phyloP scores from a whole-genome alignment of 2,329 filamentous ascomycete genomes.

The Diaporthe ampelina region DNA sequence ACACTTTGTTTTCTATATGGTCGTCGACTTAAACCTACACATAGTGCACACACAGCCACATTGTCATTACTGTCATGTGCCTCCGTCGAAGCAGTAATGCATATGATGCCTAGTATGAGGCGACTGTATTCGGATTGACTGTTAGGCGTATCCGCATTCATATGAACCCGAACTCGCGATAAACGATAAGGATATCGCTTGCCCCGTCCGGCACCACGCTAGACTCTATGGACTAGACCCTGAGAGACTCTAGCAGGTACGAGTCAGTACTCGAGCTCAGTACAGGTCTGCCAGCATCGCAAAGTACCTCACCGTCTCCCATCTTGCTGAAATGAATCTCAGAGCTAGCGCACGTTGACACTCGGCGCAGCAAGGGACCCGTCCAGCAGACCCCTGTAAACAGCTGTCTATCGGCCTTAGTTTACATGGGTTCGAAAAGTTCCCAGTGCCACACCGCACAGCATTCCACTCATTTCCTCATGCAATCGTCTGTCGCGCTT shows the following conservation, averaged over 20 bases:
- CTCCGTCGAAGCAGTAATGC: neutral
- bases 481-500: slow-evolving; percentile 15
- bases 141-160: neutral
- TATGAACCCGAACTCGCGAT: slow-evolving; percentile 24
- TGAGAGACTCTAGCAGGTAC: neutral
- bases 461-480: slow-evolving; percentile 33
- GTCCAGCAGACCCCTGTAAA: slow-evolving; percentile 34
- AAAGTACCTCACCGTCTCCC: neutral
- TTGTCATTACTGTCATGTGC: neutral
- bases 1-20: neutral
- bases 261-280: neutral
- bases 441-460: slow-evolving; percentile 37
- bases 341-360: slow-evolving; percentile 34
- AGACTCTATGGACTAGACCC: neutral
- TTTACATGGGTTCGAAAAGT: slow-evolving; percentile 36
- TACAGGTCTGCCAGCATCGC: fast-evolving
- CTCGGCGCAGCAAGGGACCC: slow-evolving; percentile 33
- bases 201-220: neutral
- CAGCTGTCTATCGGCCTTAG: slow-evolving; percentile 31
- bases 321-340: slow-evolving; percentile 5
- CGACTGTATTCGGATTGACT: slow-evolving; percentile 23
- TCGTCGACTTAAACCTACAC: fast-evolving
- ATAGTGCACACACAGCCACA: neutral
- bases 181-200: neutral
- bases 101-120: neutral